A percentile compares a stretch with the other conserved stretches of the same genome.
Evolutionary conservation across 1,139 yeast species (phyloP).

Genomic region (Geotrichum fermentans): DNA sequence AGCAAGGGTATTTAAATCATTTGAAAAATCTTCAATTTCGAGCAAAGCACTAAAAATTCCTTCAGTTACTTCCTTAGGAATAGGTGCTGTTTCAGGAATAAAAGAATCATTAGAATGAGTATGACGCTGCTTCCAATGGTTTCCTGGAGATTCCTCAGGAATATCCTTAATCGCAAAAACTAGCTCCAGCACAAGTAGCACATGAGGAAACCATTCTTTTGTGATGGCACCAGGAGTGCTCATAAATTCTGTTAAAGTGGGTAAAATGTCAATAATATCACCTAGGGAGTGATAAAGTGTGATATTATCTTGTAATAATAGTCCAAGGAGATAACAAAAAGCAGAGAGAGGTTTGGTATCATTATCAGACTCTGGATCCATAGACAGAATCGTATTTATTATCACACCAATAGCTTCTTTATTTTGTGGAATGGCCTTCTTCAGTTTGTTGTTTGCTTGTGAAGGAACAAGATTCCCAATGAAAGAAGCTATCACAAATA

Average conservation of each 20-base stretch:
- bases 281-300: constrained; percentile 40
- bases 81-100: constrained; percentile 15
- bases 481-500: constrained; percentile 48
- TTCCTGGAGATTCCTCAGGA: constrained; percentile 21
- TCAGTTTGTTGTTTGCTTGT: constrained; percentile 22
- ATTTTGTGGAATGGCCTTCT: constrained; percentile 12
- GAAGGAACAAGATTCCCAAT: constrained; percentile 36
- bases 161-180: constrained; percentile 26
- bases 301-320: constrained; percentile 42
- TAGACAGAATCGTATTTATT: constrained; percentile 37
- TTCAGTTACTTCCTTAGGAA: constrained; percentile 37
- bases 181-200: constrained; percentile 33
- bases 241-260: constrained; percentile 27
- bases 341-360: constrained; percentile 41
- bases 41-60: constrained; percentile 45
- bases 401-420: constrained; percentile 38
- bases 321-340: constrained; percentile 46
- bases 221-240: constrained; percentile 23
- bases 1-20: constrained; percentile 48
- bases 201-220: constrained; percentile 34
- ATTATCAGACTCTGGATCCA: constrained; percentile 33
- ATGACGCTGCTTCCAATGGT: neutral
- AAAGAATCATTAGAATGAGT: neutral
- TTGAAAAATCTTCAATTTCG: constrained; percentile 40
- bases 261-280: constrained; percentile 41